phyloP scores from a whole-genome alignment of 768 basidiomycete species.

The Obba rivulosa region DNA sequence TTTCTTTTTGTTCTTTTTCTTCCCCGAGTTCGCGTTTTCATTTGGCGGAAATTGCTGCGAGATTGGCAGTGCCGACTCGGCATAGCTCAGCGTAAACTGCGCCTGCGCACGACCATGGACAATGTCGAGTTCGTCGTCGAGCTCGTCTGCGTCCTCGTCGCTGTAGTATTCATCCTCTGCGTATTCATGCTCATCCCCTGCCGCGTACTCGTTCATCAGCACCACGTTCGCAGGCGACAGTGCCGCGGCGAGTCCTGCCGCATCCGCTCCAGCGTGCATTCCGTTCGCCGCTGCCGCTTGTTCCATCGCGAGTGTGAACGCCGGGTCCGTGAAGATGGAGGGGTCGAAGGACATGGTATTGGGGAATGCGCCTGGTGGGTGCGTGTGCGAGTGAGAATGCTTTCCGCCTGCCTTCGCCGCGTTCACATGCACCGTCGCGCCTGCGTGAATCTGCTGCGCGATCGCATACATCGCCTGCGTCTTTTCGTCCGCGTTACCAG shows the following conservation, averaged over 20 bases:
- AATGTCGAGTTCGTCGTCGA: slow-evolving; percentile 34
- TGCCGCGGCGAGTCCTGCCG: not conserved
- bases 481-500: slow-evolving; percentile 35
- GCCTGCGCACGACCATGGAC: slow-evolving; percentile 24
- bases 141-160: slow-evolving; percentile 41
- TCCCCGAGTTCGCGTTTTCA: slow-evolving; percentile 6
- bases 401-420: slow-evolving; percentile 26
- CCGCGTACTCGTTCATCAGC: slow-evolving; percentile 34
- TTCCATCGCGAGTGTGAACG: slow-evolving; percentile 46
- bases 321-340: slow-evolving; percentile 49
- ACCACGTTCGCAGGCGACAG: slow-evolving; percentile 24
- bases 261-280: slow-evolving; percentile 9
- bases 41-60: no score
- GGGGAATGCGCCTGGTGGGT: slow-evolving; percentile 37
- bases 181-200: slow-evolving; percentile 28
- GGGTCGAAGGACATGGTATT: slow-evolving; percentile 42
- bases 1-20: slow-evolving; percentile 26
- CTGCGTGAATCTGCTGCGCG: slow-evolving; percentile 58
- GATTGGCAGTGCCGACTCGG: slow-evolving; percentile 19
- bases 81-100: slow-evolving; percentile 37
- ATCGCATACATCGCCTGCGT: slow-evolving; percentile 63
- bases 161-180: slow-evolving; percentile 41
- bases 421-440: slow-evolving; percentile 25
- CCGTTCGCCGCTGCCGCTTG: slow-evolving; percentile 36
- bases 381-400: slow-evolving; percentile 22